phyloP scores from a whole-genome alignment of 371 early-diverging fungal species.

The Chytridiales sp. region DNA sequence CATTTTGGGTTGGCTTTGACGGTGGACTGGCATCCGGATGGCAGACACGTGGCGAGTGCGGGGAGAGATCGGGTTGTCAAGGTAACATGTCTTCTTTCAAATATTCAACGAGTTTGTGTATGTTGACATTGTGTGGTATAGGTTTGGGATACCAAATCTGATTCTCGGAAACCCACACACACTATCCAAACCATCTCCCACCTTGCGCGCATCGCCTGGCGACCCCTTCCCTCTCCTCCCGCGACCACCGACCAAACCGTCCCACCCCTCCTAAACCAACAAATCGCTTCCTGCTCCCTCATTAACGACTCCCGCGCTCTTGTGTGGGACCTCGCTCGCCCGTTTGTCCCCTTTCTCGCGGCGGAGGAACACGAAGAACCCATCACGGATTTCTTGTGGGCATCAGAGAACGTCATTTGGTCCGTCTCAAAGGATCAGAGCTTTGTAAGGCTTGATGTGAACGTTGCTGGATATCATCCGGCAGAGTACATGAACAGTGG shows the following conservation, averaged over 20 bases:
- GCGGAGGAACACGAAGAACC: conserved; percentile 73
- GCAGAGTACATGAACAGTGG: conserved; percentile 51
- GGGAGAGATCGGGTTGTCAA: conserved; percentile 84
- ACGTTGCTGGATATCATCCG: conserved; percentile 49
- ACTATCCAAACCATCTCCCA: conserved; percentile 71
- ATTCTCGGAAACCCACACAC: conserved; percentile 61
- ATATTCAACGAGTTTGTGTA: too few relatives aligned
- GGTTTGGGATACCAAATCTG: conserved; percentile 81
- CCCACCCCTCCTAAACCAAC: conserved; percentile 60
- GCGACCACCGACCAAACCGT: conserved; percentile 57
- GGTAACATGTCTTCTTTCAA: too few relatives aligned
- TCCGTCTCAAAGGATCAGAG: conserved; percentile 77
- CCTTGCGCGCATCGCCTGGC: conserved; percentile 76
- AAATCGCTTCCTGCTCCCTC: conserved; percentile 75
- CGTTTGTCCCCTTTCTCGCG: conserved; percentile 68
- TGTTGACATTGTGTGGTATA: too few relatives aligned
- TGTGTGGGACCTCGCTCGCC: conserved; percentile 75
- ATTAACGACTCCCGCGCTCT: conserved; percentile 66
- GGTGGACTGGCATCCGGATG: conserved; percentile 81
- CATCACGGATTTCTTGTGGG: conserved; percentile 75
- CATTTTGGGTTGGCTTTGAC: conserved; percentile 78
- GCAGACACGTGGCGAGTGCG: conserved; percentile 74
- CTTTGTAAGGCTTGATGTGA: conserved; percentile 60
- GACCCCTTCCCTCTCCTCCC: conserved; percentile 48
- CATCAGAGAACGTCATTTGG: conserved; percentile 61